Percentiles rank a stretch among this genome's conserved stretches.
These are phyloP conservation scores for Skeletonema grethae DNA, from an alignment of 108 stramenopile genomes.

Conservation along the genomic window DNA sequence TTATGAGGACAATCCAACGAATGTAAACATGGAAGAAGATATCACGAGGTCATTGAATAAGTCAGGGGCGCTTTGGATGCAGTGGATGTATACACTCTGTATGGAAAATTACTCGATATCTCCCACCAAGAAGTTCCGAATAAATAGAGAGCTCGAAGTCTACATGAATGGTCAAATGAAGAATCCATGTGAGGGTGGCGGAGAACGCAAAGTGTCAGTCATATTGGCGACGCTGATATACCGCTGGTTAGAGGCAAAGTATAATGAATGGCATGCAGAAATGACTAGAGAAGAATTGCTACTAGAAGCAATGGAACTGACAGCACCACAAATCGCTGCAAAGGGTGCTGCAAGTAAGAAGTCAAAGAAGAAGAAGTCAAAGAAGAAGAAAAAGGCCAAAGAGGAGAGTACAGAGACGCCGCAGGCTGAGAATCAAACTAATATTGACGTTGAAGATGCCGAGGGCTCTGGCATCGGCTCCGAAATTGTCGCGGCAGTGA, in stretches of 20 bases:
- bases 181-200: conserved; percentile 44
- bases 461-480: neutral
- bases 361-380: conserved; percentile 45
- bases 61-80: conserved; percentile 20
- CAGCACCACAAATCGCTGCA: neutral
- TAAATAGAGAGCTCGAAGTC: conserved; percentile 25
- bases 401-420: conserved; percentile 38
- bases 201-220: conserved; percentile 57
- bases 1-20: conserved; percentile 2
- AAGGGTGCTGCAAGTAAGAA: conserved; percentile 17
- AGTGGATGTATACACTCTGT: conserved; percentile 37
- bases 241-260: conserved; percentile 65
- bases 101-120: conserved; percentile 20
- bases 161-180: conserved; percentile 24
- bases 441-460: neutral
- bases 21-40: conserved; percentile 5
- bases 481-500: neutral
- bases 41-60: conserved; percentile 10
- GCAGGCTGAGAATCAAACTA: neutral
- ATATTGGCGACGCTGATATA: conserved; percentile 65
- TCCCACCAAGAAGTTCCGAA: conserved; percentile 1
- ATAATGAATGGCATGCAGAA: conserved; percentile 80
- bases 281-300: conserved; percentile 68
- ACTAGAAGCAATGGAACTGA: conserved; percentile 33
- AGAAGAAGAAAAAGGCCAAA: conserved; percentile 48